phyloP scores from a whole-genome alignment of 352 stramenopile genomes.

The Thraustochytrium sp. region DNA sequence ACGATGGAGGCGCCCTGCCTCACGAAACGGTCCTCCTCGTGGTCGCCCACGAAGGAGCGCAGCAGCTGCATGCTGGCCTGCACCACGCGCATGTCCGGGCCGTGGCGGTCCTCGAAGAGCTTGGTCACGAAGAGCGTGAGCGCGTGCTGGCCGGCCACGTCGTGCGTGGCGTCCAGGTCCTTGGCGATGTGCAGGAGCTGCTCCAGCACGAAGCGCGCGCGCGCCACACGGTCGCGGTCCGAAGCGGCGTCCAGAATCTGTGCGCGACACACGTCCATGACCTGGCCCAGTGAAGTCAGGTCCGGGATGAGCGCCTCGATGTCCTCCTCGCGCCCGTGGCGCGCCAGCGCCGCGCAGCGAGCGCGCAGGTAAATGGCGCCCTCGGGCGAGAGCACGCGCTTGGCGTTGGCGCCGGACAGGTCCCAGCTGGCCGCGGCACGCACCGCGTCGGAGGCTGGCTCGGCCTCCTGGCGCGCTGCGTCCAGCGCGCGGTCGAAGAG shows the following conservation, averaged over 20 bases:
- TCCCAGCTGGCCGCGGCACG: not conserved
- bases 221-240: not conserved
- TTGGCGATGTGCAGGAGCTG: not conserved
- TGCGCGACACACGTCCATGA: not conserved
- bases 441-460: not conserved
- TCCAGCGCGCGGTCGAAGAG: not conserved
- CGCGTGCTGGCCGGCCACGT: not conserved
- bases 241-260: not conserved
- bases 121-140: not conserved
- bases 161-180: not conserved
- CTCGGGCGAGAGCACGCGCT: not conserved
- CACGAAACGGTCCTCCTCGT: not conserved
- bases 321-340: not conserved
- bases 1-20: not conserved
- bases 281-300: not conserved
- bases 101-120: not conserved
- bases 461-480: not conserved
- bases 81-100: not conserved
- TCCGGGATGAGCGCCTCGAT: constrained; percentile 10
- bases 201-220: not conserved
- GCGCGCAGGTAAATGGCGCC: not conserved
- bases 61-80: not conserved
- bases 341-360: not conserved
- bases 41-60: not conserved
- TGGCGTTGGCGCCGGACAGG: not conserved